Evolutionary conservation across 768 basidiomycete species (phyloP).

Genomic region (Lactarius sp.): DNA sequence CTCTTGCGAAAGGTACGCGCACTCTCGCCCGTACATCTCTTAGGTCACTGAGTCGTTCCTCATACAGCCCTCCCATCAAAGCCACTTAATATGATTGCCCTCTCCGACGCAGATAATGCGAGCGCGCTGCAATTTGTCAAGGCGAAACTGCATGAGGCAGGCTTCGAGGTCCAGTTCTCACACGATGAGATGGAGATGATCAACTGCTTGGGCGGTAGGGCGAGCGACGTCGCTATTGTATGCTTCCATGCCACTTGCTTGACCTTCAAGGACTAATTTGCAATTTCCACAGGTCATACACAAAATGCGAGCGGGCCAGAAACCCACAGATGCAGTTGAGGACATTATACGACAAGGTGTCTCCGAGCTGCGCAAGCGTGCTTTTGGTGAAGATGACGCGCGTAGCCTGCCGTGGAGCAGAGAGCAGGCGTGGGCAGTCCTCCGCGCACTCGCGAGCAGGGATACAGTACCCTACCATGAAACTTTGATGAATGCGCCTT

Average conservation of each 20-base stretch:
- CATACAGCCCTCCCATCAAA: conserved; percentile 72
- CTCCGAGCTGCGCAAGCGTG: conserved; percentile 80
- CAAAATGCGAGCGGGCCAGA: conserved; percentile 72
- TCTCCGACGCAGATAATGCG: conserved; percentile 79
- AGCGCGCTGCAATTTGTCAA: conserved; percentile 80
- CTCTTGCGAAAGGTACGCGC: conserved; percentile 67
- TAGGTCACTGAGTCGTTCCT: not conserved
- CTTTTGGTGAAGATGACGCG: conserved; percentile 92
- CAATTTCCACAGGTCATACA: conserved; percentile 59
- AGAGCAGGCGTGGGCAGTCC: conserved; percentile 83
- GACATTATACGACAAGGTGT: conserved; percentile 81
- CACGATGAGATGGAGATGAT: conserved; percentile 53
- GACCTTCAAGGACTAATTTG: not conserved
- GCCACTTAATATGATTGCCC: conserved; percentile 69
- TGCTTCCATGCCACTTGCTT: conserved; percentile 30
- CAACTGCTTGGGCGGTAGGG: conserved; percentile 80
- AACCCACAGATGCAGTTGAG: conserved; percentile 76
- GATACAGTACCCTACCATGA: conserved; percentile 81
- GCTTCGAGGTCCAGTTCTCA: conserved; percentile 50
- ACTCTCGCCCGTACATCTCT: conserved; percentile 1
- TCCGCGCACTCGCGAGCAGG: conserved; percentile 64
- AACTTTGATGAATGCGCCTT: conserved; percentile 75
- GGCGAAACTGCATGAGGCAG: conserved; percentile 64
- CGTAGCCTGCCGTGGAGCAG: conserved; percentile 78
- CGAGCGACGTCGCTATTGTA: conserved; percentile 84